These are phyloP conservation scores for Geotrichum aggregatum DNA, from an alignment of 1,139 yeast species.

Conservation along the genomic window DNA sequence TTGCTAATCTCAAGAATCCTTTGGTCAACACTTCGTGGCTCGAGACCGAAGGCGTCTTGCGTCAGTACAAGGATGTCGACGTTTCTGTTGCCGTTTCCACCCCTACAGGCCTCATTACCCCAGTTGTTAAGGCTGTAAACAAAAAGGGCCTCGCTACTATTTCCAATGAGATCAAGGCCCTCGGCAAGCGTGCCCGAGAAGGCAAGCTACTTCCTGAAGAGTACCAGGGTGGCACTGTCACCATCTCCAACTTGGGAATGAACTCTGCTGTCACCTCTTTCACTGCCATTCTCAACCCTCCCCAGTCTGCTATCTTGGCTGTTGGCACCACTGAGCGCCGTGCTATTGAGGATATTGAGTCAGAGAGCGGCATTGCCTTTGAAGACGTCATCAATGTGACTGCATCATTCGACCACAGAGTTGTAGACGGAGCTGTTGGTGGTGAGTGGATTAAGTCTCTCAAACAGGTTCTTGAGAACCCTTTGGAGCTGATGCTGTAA, in stretches of 20 bases:
- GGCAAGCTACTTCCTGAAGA: slow-evolving; percentile 92
- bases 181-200: slow-evolving; percentile 93
- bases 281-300: slow-evolving; percentile 97
- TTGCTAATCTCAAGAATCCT: slow-evolving; percentile 87
- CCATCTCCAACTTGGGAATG: slow-evolving; percentile 98
- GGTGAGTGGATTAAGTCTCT: slow-evolving; percentile 94
- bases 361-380: slow-evolving; percentile 87
- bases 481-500: slow-evolving; percentile 84
- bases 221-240: slow-evolving; percentile 98
- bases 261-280: slow-evolving; percentile 86
- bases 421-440: slow-evolving; percentile 95
- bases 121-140: slow-evolving; percentile 86
- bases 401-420: slow-evolving; percentile 97
- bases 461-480: slow-evolving; percentile 90
- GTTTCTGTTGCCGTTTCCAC: slow-evolving; percentile 98
- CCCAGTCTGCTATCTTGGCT: slow-evolving; percentile 91
- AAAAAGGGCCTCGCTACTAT: slow-evolving; percentile 78
- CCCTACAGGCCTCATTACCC: slow-evolving; percentile 94
- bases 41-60: slow-evolving; percentile 80
- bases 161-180: slow-evolving; percentile 79
- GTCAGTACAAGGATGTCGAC: slow-evolving; percentile 89
- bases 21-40: slow-evolving; percentile 93
- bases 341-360: slow-evolving; percentile 87
- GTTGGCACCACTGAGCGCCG: slow-evolving; percentile 89
- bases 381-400: slow-evolving; percentile 89